Percentiles rank a stretch among this genome's conserved stretches.
phyloP scores from a whole-genome alignment of 2,329 filamentous ascomycete species.

The Fusarium mangiferae region DNA sequence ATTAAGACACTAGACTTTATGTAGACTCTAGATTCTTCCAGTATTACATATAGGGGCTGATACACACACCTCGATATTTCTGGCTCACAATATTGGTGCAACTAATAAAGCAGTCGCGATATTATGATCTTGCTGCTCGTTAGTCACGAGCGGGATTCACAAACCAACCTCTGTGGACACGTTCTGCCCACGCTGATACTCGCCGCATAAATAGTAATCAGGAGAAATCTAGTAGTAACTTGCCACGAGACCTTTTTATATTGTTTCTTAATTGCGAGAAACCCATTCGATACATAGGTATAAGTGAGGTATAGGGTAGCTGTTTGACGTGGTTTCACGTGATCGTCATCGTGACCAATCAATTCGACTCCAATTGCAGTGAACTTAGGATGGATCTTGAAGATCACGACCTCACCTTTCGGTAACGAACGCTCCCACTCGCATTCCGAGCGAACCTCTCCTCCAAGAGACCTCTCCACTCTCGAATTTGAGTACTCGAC shows the following conservation, averaged over 20 bases:
- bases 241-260: too few relatives aligned
- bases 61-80: not conserved
- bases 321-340: slow-evolving; percentile 17
- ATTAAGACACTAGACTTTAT: slow-evolving; percentile 1
- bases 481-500: slow-evolving; percentile 26
- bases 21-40: slow-evolving; percentile 28
- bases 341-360: slow-evolving; percentile 38
- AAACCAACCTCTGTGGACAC: too few relatives aligned
- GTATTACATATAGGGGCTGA: not conserved
- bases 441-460: slow-evolving; percentile 31
- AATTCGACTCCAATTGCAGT: slow-evolving; percentile 41
- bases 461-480: slow-evolving; percentile 21
- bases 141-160: not conserved
- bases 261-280: not conserved
- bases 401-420: slow-evolving; percentile 44
- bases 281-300: not conserved
- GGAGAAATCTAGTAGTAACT: not conserved
- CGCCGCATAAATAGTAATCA: too few relatives aligned
- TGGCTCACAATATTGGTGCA: not conserved
- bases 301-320: slow-evolving; percentile 23
- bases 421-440: slow-evolving; percentile 39
- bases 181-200: not conserved
- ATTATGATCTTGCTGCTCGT: not conserved
- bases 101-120: not conserved
- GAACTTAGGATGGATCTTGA: slow-evolving; percentile 42